phyloP scores from a whole-genome alignment of 164 flowering plant genomes.

The Kalanchoe fedtschenkoi region DNA sequence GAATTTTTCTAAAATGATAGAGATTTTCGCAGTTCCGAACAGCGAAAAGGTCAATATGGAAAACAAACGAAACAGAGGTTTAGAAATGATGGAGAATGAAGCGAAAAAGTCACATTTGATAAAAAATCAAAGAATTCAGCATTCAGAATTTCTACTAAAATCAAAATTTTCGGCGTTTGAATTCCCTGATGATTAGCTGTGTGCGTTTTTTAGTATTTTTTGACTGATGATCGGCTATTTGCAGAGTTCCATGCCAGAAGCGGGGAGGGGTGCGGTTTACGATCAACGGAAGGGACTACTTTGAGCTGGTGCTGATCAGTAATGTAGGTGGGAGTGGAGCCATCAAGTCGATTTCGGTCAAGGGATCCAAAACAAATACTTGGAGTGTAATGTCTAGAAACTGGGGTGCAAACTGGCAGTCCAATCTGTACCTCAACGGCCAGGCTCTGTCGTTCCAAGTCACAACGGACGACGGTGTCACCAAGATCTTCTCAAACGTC shows the following conservation, averaged over 20 bases:
- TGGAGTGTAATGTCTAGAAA: conserved; percentile 87
- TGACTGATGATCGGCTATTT: background rate
- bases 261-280: conserved; percentile 78
- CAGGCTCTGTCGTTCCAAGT: conserved; percentile 71
- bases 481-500: conserved; percentile 32
- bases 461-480: conserved; percentile 63
- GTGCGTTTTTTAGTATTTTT: no score
- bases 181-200: no score
- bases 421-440: conserved; percentile 59
- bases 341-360: conserved; percentile 44
- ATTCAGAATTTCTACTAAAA: no score
- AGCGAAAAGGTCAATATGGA: no score
- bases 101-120: no score
- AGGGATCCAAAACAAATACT: conserved; percentile 39
- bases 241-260: conserved; percentile 82
- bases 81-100: no score
- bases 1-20: no score
- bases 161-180: no score
- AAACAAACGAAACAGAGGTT: no score
- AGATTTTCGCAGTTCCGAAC: no score
- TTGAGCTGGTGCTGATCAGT: conserved; percentile 65
- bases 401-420: conserved; percentile 97
- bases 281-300: conserved; percentile 70
- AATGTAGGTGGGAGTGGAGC: conserved; percentile 80
- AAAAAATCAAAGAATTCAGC: no score